Percentiles rank a stretch among this genome's conserved stretches.
These are phyloP conservation scores for Leccinum boreale DNA, from an alignment of 768 basidiomycete genomes.

Conservation along the genomic window DNA sequence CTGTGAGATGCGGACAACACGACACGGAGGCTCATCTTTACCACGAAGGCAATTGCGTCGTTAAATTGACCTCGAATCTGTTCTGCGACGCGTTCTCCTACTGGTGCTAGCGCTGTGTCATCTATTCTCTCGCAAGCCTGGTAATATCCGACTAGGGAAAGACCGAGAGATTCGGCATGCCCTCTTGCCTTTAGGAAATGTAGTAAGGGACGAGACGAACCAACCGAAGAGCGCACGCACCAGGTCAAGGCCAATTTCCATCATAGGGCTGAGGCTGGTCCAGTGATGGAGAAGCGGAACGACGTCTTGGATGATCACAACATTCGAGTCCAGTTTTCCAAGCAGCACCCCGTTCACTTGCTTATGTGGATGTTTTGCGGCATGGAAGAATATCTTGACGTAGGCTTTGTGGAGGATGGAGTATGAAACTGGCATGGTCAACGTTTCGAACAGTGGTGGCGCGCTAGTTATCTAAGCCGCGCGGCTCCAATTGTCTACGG, in stretches of 20 bases:
- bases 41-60: constrained; percentile 68
- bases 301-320: constrained; percentile 56
- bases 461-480: neutral
- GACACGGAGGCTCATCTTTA: constrained; percentile 32
- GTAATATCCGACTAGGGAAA: constrained; percentile 70
- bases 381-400: constrained; percentile 72
- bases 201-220: neutral
- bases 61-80: constrained; percentile 53
- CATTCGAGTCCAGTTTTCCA: constrained; percentile 41
- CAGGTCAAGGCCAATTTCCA: constrained; percentile 80
- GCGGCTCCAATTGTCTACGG: neutral
- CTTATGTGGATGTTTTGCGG: constrained; percentile 73
- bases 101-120: constrained; percentile 57
- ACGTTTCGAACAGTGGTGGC: neutral
- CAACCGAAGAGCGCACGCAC: constrained; percentile 37
- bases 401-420: constrained; percentile 61
- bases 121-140: constrained; percentile 67
- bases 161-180: constrained; percentile 51
- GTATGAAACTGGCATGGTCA: constrained; percentile 39
- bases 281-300: constrained; percentile 82
- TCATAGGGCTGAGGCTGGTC: constrained; percentile 81
- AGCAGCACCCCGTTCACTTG: constrained; percentile 79
- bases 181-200: constrained; percentile 46
- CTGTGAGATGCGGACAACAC: constrained; percentile 6
- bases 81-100: constrained; percentile 60